phyloP scores from a whole-genome alignment of 2,329 filamentous ascomycete genomes.

The Cercospora sojina region DNA sequence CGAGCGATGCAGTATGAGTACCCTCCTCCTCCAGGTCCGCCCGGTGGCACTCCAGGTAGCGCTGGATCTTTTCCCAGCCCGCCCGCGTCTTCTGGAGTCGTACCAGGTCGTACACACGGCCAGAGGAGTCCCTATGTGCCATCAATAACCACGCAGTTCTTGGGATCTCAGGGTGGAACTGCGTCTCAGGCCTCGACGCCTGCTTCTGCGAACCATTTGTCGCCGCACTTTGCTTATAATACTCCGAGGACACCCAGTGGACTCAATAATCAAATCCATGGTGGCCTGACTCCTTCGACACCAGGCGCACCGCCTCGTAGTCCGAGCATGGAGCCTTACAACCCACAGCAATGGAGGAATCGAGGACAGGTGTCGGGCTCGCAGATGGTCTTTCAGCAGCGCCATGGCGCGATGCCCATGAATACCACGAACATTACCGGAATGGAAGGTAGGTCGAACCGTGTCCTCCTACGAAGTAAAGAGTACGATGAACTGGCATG shows the following conservation, averaged over 20 bases:
- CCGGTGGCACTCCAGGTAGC: conserved; percentile 23
- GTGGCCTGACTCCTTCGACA: conserved; percentile 19
- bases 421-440: conserved; percentile 45
- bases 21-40: conserved; percentile 31
- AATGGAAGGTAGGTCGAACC: conserved; percentile 47
- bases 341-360: conserved; percentile 52
- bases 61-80: conserved; percentile 28
- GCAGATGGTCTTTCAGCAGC: conserved; percentile 37
- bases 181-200: conserved; percentile 41
- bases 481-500: background rate
- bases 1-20: conserved; percentile 31
- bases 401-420: conserved; percentile 32
- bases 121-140: conserved; percentile 25
- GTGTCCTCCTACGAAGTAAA: conserved; percentile 1
- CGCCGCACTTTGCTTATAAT: conserved; percentile 29
- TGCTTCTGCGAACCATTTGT: conserved; percentile 39
- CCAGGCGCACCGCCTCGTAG: conserved; percentile 31
- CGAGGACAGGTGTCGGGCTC: conserved; percentile 41
- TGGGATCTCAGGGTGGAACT: conserved; percentile 31
- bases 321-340: conserved; percentile 45
- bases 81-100: conserved; percentile 35
- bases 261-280: conserved; percentile 26
- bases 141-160: conserved; percentile 34
- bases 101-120: conserved; percentile 17
- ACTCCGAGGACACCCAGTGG: conserved; percentile 29